Percentiles rank a stretch among this genome's conserved stretches.
Conservation (phyloP, 1,284 basidiomycete genomes). For the Moniliophthora roreri region DNA sequence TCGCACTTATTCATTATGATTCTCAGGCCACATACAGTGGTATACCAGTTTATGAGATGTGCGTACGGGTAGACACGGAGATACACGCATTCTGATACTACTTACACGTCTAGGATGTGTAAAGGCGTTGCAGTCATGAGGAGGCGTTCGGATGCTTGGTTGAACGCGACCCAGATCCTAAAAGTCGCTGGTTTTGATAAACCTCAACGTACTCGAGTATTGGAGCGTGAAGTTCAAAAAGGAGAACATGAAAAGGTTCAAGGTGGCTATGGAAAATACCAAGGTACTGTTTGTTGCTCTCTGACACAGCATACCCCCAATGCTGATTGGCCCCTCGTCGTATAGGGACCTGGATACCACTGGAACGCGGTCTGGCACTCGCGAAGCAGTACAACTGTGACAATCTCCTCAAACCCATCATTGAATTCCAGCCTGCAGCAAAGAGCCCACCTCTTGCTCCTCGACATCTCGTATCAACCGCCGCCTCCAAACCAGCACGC, state of each 20-base stretch:
- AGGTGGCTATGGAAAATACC: conserved; percentile 99
- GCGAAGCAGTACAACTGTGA: conserved; percentile 96
- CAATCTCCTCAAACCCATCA: conserved; percentile 85
- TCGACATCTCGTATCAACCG: conserved; percentile 84
- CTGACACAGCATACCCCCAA: conserved; percentile 11
- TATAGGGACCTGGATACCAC: conserved; percentile 97
- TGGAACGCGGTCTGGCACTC: conserved; percentile 85
- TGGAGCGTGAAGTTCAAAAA: conserved; percentile 98
- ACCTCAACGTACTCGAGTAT: conserved; percentile 94
- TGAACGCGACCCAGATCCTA: conserved; percentile 99
- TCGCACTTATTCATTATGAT: conserved; percentile 18
- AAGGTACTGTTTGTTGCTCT: conserved; percentile 62
- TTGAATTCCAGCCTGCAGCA: conserved; percentile 90
- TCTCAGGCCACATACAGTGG: conserved; percentile 83
- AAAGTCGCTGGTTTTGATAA: conserved; percentile 99
- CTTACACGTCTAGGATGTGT: conserved; percentile 73
- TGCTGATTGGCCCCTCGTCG: conserved; percentile 5
- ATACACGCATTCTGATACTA: conserved; percentile 32
- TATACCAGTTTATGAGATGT: conserved; percentile 88
- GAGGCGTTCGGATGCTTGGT: conserved; percentile 91
- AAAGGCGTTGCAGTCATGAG: conserved; percentile 98
- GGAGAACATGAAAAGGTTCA: conserved; percentile 99
- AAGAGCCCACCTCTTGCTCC: conserved; percentile 96
- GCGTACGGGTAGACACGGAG: conserved; percentile 37
- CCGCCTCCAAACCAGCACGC: conserved; percentile 53